A percentile compares a stretch with the other conserved stretches of the same genome.
These are phyloP conservation scores for Chenopodium quinoa DNA, from an alignment of 148 eudicot species.

Conservation along the genomic window DNA sequence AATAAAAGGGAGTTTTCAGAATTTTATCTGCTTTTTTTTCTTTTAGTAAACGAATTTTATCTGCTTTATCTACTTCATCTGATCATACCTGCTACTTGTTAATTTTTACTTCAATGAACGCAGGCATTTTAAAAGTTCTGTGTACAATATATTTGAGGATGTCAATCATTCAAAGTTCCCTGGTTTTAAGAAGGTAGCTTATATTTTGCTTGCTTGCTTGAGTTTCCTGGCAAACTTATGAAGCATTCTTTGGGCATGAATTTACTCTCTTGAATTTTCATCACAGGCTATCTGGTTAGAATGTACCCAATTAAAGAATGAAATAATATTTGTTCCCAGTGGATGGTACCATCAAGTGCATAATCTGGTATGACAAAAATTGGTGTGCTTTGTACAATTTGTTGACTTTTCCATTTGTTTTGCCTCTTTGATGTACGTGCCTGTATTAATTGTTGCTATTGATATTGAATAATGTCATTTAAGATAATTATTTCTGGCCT, in stretches of 20 bases:
- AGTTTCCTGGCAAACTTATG: not conserved
- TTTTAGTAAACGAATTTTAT: not conserved
- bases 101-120: constrained; percentile 9
- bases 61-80: not conserved
- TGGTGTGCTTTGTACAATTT: not conserved
- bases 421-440: no score
- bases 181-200: constrained; percentile 63
- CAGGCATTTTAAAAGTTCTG: constrained; percentile 80
- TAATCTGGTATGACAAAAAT: constrained; percentile 60
- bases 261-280: constrained; percentile 18
- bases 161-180: constrained; percentile 64
- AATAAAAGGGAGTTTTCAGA: no score
- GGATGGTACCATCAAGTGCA: constrained; percentile 99
- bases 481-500: not conserved
- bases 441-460: not conserved
- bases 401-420: not conserved
- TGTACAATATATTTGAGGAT: constrained; percentile 77
- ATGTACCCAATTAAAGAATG: constrained; percentile 71
- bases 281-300: constrained; percentile 87
- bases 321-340: constrained; percentile 95
- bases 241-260: not conserved
- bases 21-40: no score
- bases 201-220: constrained; percentile 2
- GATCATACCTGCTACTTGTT: constrained; percentile 9
- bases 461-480: not conserved